Conservation (phyloP, 2,329 filamentous ascomycete genomes). For the Calonectria pseudoreteaudii region DNA sequence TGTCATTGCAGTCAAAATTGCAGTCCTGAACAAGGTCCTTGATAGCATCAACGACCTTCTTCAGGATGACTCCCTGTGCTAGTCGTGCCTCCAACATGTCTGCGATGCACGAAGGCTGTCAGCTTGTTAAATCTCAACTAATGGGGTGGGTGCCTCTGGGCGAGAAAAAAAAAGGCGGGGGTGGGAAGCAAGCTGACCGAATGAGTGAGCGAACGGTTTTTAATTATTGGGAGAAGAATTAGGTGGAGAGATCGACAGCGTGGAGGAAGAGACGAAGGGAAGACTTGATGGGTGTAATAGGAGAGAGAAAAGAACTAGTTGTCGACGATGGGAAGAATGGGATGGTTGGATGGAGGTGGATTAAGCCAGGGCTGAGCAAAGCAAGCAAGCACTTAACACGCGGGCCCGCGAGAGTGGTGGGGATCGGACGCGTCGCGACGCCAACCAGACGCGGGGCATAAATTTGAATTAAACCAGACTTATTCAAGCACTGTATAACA, state of each 20-base stretch:
- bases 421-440: conserved; percentile 50
- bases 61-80: conserved; percentile 92
- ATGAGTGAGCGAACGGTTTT: conserved; percentile 14
- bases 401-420: conserved; percentile 31
- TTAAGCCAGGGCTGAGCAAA: conserved; percentile 30
- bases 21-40: conserved; percentile 99
- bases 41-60: conserved; percentile 99
- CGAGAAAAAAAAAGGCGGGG: conserved; percentile 17
- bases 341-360: conserved; percentile 22
- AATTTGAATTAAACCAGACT: conserved; percentile 13
- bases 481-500: not conserved
- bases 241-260: not conserved
- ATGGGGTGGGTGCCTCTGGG: not conserved
- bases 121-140: conserved; percentile 14
- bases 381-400: conserved; percentile 51
- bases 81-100: conserved; percentile 96
- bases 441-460: conserved; percentile 46
- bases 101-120: conserved; percentile 41
- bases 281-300: not conserved
- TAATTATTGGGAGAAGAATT: not conserved
- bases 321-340: not conserved
- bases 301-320: not conserved
- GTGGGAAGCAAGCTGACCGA: conserved; percentile 9
- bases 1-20: conserved; percentile 99
- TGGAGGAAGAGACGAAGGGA: not conserved